Evolutionary conservation across 148 eudicot species (phyloP).

Genomic region (Amaranthus cruentus): DNA sequence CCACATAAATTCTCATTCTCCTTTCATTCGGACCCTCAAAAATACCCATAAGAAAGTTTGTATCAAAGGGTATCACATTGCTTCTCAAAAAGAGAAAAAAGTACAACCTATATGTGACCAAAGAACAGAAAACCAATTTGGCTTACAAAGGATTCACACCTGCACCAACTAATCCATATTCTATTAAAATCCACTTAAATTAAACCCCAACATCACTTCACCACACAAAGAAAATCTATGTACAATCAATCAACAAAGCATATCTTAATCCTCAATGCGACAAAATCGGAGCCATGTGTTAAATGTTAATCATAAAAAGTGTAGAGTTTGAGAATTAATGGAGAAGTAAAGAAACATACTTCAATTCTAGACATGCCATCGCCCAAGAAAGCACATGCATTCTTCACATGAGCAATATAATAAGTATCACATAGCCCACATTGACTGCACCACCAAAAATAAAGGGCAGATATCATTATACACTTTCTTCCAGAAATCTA

Average conservation of each 20-base stretch:
- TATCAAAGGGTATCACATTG: too few species aligned
- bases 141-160: background rate
- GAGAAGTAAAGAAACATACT: constrained; percentile 33
- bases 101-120: background rate
- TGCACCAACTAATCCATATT: background rate
- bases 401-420: constrained; percentile 92
- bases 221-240: background rate
- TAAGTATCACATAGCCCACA: constrained; percentile 94
- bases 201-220: background rate
- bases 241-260: background rate
- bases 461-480: too few species aligned
- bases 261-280: background rate
- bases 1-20: too few species aligned
- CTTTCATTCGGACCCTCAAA: too few species aligned
- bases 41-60: too few species aligned
- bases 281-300: background rate
- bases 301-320: background rate
- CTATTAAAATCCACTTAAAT: background rate
- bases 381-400: constrained; percentile 93
- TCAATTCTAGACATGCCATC: constrained; percentile 98
- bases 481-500: background rate
- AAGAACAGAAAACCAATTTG: background rate
- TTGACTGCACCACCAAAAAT: constrained; percentile 37
- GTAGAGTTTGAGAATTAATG: background rate
- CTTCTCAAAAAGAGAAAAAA: background rate